phyloP scores from a whole-genome alignment of 345 rosid genomes.

The Gossypium longicalyx region DNA sequence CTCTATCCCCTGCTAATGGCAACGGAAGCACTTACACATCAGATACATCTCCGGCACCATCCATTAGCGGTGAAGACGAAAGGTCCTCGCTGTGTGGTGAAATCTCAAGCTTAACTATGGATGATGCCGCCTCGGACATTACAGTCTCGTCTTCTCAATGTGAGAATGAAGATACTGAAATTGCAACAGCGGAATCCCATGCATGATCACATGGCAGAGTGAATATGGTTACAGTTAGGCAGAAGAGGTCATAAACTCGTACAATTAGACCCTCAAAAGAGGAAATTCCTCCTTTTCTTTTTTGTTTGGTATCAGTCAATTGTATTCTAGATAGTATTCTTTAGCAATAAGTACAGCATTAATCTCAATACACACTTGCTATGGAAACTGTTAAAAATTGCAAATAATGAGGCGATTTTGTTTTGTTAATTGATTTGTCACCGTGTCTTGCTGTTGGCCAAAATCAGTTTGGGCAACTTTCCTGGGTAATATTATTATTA shows the following conservation, averaged over 20 bases:
- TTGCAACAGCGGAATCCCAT: background rate
- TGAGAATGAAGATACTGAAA: constrained; percentile 39
- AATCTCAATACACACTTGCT: background rate
- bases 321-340: background rate
- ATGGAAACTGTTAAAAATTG: background rate
- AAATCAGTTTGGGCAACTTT: too few species aligned
- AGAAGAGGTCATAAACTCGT: background rate
- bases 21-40: constrained; percentile 32
- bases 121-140: constrained; percentile 59
- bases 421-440: too few species aligned
- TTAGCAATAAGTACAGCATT: background rate
- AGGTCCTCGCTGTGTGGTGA: constrained; percentile 58
- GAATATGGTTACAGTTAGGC: constrained; percentile 4
- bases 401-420: background rate
- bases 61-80: constrained; percentile 69
- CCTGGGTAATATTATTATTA: too few species aligned
- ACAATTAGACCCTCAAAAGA: too few species aligned
- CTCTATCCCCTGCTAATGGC: constrained; percentile 40
- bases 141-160: constrained; percentile 46
- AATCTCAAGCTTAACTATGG: constrained; percentile 46
- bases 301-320: background rate
- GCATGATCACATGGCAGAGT: background rate
- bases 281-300: too few species aligned
- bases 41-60: constrained; percentile 66
- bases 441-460: too few species aligned